Evolutionary conservation across 306 rosid species (phyloP).

Genomic region (Leucaena leucocephala): DNA sequence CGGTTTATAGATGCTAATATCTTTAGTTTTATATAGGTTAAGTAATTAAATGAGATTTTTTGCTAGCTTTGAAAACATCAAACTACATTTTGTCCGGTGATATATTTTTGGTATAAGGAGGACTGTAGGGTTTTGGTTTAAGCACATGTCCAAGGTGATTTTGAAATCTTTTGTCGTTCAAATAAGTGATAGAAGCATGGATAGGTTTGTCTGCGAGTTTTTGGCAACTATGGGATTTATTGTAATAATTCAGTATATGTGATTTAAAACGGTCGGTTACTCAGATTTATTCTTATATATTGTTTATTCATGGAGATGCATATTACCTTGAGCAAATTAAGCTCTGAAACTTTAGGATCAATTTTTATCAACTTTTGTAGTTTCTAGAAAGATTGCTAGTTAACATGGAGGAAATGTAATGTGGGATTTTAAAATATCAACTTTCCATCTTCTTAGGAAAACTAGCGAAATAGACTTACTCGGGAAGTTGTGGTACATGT

Average conservation of each 20-base stretch:
- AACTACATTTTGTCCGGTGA: neutral
- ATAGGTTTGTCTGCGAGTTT: constrained; percentile 1
- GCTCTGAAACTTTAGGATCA: neutral
- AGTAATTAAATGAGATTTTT: neutral
- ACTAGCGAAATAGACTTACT: neutral
- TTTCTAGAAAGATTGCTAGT: neutral
- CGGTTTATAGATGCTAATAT: neutral
- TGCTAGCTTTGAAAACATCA: neutral
- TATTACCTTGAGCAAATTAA: neutral
- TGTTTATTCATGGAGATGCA: neutral
- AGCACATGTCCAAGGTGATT: neutral
- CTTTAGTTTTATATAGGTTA: neutral
- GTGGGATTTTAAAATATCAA: neutral
- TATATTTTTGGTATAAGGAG: neutral
- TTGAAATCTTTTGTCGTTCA: neutral
- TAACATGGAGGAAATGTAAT: neutral
- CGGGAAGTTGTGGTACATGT: neutral
- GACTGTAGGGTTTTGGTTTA: neutral
- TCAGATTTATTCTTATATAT: neutral
- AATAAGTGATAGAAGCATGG: neutral
- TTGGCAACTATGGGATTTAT: constrained; percentile 11
- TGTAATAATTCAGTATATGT: neutral
- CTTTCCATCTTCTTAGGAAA: neutral
- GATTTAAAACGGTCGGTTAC: neutral
- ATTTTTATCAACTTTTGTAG: neutral